Evolutionary conservation across 139 green algal genomes (phyloP).

Genomic region (Auxenochlorella pyrenoidosa): DNA sequence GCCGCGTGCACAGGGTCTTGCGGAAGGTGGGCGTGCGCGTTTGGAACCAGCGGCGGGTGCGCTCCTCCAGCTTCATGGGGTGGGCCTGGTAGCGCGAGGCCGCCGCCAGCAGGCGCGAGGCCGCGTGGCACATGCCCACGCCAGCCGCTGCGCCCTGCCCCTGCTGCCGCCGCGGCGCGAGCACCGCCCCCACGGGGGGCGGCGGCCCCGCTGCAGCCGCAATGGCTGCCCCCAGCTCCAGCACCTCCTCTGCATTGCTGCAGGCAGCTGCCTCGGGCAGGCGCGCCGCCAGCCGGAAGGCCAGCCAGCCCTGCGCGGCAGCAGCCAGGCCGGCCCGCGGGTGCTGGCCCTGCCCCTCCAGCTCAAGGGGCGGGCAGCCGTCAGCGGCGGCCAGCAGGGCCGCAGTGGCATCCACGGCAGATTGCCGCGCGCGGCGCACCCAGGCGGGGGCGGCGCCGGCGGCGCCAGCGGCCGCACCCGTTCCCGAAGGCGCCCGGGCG

Average conservation of each 20-base stretch:
- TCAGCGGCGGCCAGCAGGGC: conserved; percentile 1
- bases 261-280: conserved; percentile 1
- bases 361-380: background rate
- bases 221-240: background rate
- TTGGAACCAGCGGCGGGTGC: background rate
- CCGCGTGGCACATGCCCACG: background rate
- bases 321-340: background rate
- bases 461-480: background rate
- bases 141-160: background rate
- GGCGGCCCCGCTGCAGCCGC: background rate
- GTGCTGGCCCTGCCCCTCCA: background rate
- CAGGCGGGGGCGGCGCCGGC: background rate
- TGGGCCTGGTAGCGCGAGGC: background rate
- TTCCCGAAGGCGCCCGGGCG: background rate
- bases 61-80: background rate
- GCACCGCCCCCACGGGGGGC: background rate
- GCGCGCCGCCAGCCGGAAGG: background rate
- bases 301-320: background rate
- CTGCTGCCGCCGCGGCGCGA: background rate
- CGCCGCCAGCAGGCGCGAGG: conserved; percentile 12
- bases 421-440: background rate
- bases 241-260: background rate
- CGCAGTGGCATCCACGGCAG: background rate
- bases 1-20: background rate
- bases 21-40: background rate